A percentile compares a stretch with the other conserved stretches of the same genome.
Conservation (phyloP, 2,329 filamentous ascomycete species). For the Thielaviopsis euricoi region DNA sequence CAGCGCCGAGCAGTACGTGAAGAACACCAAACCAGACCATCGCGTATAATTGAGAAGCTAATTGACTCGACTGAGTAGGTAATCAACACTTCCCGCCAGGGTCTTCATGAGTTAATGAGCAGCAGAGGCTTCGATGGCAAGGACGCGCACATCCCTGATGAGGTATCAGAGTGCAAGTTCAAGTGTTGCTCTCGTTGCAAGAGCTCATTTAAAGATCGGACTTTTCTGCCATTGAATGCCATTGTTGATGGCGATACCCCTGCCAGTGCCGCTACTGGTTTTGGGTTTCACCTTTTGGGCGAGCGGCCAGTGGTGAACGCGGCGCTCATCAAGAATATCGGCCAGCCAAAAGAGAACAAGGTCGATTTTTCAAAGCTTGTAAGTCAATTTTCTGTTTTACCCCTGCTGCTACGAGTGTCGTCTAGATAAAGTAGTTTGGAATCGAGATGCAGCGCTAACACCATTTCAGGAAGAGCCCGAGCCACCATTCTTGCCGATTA, state of each 20-base stretch:
- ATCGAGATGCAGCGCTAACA: background rate
- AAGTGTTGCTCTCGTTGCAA: constrained; percentile 30
- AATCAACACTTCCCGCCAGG: constrained; percentile 13
- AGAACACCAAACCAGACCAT: constrained; percentile 15
- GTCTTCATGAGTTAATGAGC: constrained; percentile 12
- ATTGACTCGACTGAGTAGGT: constrained; percentile 15
- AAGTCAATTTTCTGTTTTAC: background rate
- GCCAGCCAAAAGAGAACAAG: constrained; percentile 13
- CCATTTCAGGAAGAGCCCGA: background rate
- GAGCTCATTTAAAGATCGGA: constrained; percentile 24
- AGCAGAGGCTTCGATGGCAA: constrained; percentile 24
- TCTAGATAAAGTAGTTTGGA: background rate
- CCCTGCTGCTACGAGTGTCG: background rate
- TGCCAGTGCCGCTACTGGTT: constrained; percentile 32
- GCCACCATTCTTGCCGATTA: constrained; percentile 1
- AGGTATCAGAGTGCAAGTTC: constrained; percentile 3
- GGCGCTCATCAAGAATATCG: constrained; percentile 23
- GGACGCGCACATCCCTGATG: constrained; percentile 17
- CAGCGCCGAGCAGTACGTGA: constrained; percentile 32
- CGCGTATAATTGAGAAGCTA: background rate
- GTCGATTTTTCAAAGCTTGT: background rate
- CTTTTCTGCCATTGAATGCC: constrained; percentile 32
- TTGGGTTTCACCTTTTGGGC: constrained; percentile 30
- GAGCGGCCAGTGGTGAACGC: constrained; percentile 28
- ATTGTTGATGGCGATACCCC: constrained; percentile 33